Conservation (phyloP, 768 basidiomycete genomes). For the Naganishia vaughanmartiniae region DNA sequence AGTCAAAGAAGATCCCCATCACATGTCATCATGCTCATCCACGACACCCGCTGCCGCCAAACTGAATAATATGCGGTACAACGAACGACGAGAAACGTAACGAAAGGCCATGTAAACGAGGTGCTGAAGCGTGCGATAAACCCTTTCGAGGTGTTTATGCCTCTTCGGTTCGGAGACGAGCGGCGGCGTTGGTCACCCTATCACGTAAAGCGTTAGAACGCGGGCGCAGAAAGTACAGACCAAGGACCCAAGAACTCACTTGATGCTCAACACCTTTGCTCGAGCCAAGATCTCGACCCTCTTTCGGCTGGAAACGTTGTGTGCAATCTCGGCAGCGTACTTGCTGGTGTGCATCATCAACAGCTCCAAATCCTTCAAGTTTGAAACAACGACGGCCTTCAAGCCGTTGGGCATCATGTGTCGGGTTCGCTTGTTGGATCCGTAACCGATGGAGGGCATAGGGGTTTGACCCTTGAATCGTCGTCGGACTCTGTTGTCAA, state of each 20-base stretch:
- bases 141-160: conserved; percentile 42
- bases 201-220: not conserved
- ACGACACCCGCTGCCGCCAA: not conserved
- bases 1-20: not conserved
- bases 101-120: conserved; percentile 3
- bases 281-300: conserved; percentile 85
- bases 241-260: conserved; percentile 51
- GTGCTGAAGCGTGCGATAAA: conserved; percentile 20
- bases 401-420: conserved; percentile 93
- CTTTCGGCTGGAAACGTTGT: conserved; percentile 93
- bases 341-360: conserved; percentile 97
- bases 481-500: conserved; percentile 72
- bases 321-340: conserved; percentile 94
- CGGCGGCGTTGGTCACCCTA: conserved; percentile 82
- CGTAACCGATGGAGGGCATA: conserved; percentile 96
- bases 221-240: not conserved
- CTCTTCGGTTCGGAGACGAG: conserved; percentile 93
- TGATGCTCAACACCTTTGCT: conserved; percentile 66
- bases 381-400: conserved; percentile 93
- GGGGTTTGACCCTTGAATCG: conserved; percentile 78
- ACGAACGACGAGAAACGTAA: not conserved
- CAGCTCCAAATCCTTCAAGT: conserved; percentile 86
- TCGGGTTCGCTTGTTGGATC: conserved; percentile 91
- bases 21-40: conserved; percentile 24
- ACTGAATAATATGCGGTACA: conserved; percentile 10